Conservation (phyloP, 164 flowering plant genomes). For the Nymphaea colorata region DNA sequence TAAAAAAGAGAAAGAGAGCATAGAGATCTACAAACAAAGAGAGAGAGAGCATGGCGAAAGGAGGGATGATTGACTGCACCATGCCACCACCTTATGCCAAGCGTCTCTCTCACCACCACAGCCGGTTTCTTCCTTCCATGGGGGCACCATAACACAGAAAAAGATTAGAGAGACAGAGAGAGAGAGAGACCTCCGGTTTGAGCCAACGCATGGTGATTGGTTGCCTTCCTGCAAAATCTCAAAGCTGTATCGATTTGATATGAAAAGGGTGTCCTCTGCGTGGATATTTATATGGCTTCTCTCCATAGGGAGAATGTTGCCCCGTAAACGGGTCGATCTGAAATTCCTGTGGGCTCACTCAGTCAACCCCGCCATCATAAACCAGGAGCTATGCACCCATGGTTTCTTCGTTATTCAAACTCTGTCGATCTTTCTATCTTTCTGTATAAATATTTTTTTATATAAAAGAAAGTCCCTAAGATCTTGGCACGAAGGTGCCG, state of each 20-base stretch:
- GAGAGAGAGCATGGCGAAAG: no score
- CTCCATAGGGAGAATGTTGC: not conserved
- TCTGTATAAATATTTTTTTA: no score
- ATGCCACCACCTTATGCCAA: not conserved
- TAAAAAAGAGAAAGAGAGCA: not conserved
- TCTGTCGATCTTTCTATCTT: no score
- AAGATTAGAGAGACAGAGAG: not conserved
- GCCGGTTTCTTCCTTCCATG: not conserved
- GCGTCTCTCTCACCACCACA: not conserved
- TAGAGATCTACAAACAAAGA: no score
- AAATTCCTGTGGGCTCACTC: not conserved
- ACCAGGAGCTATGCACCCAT: not conserved
- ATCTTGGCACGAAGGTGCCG: no score
- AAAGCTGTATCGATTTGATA: not conserved
- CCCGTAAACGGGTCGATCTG: not conserved
- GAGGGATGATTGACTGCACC: no score
- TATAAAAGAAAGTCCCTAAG: no score
- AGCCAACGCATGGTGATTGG: conserved; percentile 35
- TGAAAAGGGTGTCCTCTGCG: not conserved
- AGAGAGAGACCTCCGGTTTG: conserved; percentile 41
- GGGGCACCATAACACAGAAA: not conserved
- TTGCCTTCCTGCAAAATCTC: not conserved
- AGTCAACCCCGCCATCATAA: not conserved
- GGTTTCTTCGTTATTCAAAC: not conserved
- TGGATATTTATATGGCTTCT: not conserved